Conservation (phyloP, 176 grass and related monocot species). For the Phyllostachys edulis region DNA sequence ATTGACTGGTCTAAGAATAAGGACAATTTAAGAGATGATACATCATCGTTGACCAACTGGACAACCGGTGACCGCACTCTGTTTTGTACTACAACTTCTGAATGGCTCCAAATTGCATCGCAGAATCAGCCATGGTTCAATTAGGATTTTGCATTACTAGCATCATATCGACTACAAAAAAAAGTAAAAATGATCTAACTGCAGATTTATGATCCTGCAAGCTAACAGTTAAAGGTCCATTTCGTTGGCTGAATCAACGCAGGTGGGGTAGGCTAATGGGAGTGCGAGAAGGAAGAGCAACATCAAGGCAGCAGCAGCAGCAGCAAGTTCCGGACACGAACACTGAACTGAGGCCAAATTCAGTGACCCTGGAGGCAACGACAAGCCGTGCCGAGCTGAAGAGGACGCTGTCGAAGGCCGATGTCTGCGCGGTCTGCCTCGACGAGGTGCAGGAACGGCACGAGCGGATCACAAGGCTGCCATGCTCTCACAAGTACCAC, state of each 20-base stretch:
- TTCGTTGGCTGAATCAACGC: not conserved
- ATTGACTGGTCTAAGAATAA: too few species aligned
- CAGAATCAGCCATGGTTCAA: too few species aligned
- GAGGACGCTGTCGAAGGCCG: constrained; percentile 34
- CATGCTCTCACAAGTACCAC: constrained; percentile 87
- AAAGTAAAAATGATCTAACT: not conserved
- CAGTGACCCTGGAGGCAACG: not conserved
- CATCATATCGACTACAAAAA: not conserved
- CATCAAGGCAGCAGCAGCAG: constrained; percentile 24
- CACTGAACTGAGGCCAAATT: not conserved
- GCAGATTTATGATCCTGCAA: not conserved
- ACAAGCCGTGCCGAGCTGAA: not conserved
- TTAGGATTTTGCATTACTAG: too few species aligned
- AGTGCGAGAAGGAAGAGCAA: constrained; percentile 11
- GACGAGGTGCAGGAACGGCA: constrained; percentile 44
- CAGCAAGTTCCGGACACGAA: not conserved
- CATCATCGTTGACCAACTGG: too few species aligned
- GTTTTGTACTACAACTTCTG: too few species aligned
- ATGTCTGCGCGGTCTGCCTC: constrained; percentile 71
- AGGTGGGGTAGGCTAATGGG: constrained; percentile 49
- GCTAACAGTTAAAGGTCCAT: not conserved
- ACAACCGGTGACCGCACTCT: too few species aligned
- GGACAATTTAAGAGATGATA: too few species aligned
- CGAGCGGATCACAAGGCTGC: constrained; percentile 52
- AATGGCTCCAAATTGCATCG: too few species aligned